A percentile compares a stretch with the other conserved stretches of the same genome.
Evolutionary conservation across 345 rosid species (phyloP).

Genomic region (Hibiscus tridactylites): DNA sequence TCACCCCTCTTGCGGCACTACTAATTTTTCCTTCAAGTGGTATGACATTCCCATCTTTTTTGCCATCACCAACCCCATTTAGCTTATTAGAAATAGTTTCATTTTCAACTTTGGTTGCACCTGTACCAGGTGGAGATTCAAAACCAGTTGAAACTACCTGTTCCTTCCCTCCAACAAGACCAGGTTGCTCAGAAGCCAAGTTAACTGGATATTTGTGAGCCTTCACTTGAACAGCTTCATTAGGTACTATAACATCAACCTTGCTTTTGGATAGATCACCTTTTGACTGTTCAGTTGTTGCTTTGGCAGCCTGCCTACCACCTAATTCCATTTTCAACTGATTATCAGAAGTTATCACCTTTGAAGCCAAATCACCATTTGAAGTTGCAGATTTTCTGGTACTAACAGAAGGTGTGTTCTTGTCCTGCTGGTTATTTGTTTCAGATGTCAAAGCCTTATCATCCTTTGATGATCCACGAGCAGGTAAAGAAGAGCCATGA

Average conservation of each 20-base stretch:
- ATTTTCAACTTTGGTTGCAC: slow-evolving; percentile 29
- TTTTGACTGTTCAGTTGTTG: slow-evolving; percentile 26
- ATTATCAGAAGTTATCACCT: slow-evolving; percentile 33
- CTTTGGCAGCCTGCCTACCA: slow-evolving; percentile 33
- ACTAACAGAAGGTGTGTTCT: slow-evolving; percentile 34
- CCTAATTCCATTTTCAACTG: slow-evolving; percentile 39
- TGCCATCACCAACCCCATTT: slow-evolving; percentile 36
- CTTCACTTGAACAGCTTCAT: slow-evolving; percentile 23
- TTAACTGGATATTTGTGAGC: slow-evolving; percentile 21
- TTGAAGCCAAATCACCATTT: slow-evolving; percentile 49
- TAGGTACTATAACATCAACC: slow-evolving; percentile 25
- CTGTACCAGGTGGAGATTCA: slow-evolving; percentile 30
- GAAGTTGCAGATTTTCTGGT: slow-evolving; percentile 36
- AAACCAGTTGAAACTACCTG: slow-evolving; percentile 28
- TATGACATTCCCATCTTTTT: slow-evolving; percentile 27
- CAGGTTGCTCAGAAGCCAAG: slow-evolving; percentile 34
- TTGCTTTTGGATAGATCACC: slow-evolving; percentile 28
- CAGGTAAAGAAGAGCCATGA: slow-evolving; percentile 51
- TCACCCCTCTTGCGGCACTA: slow-evolving; percentile 29
- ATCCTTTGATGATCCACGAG: slow-evolving; percentile 49
- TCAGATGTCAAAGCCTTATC: slow-evolving; percentile 45
- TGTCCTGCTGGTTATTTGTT: slow-evolving; percentile 52
- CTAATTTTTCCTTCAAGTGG: slow-evolving; percentile 33
- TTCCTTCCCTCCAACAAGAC: slow-evolving; percentile 34
- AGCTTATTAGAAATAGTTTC: slow-evolving; percentile 27